These are phyloP conservation scores for Neopestalotiopsis clavispora DNA, from an alignment of 2,329 filamentous ascomycete species.

Conservation along the genomic window DNA sequence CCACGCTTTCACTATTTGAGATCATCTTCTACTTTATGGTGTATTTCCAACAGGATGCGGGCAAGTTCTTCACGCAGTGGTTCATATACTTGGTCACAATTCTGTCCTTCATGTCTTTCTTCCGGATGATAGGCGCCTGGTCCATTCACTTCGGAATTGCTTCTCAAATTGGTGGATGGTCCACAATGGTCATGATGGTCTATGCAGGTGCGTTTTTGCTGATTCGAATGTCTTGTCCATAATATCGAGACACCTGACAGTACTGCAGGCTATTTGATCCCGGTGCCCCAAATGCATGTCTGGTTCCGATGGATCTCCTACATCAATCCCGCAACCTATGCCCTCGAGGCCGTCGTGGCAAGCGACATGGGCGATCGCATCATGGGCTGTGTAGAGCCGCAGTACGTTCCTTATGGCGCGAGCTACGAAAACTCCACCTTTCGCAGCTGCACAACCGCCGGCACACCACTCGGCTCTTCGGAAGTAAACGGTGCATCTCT, in stretches of 20 bases:
- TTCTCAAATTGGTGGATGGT: constrained; percentile 30
- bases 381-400: constrained; percentile 63
- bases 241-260: constrained; percentile 53
- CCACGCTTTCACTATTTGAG: constrained; percentile 58
- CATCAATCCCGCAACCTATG: constrained; percentile 69
- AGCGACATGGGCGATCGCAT: constrained; percentile 51
- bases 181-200: constrained; percentile 34
- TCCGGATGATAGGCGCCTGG: constrained; percentile 69
- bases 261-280: constrained; percentile 44
- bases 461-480: background rate
- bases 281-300: constrained; percentile 57
- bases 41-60: constrained; percentile 31
- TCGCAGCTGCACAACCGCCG: constrained; percentile 11
- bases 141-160: constrained; percentile 52
- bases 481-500: constrained; percentile 58
- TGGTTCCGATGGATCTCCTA: constrained; percentile 61
- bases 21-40: constrained; percentile 40
- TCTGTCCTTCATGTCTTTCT: constrained; percentile 66
- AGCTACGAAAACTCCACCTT: constrained; percentile 29
- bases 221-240: background rate
- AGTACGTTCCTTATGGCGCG: constrained; percentile 60
- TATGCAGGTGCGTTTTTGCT: constrained; percentile 29
- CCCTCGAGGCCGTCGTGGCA: constrained; percentile 64
- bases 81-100: constrained; percentile 65
- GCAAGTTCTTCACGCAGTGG: constrained; percentile 66